Evolutionary conservation across 805 yeast genomes (phyloP), one percentile per base, ranked within the genome.

Genomic region (Ogataea sp.): DNA sequence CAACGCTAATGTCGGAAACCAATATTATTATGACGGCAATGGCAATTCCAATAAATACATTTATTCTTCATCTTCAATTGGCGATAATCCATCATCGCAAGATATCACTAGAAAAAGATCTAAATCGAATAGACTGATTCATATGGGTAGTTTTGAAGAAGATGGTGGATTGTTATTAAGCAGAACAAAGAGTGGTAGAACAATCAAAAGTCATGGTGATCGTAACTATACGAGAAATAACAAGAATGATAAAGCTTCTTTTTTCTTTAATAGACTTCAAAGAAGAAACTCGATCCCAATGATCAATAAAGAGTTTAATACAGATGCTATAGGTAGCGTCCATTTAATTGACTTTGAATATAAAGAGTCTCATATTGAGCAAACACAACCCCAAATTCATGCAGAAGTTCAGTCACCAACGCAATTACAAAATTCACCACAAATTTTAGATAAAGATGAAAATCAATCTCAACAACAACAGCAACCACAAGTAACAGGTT

Each of bases 281-380:
- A 48, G 74, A 49, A 52, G 74, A 36, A 51, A 55, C 16, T 64
- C 73, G n/a, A 56, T 60, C 33, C 74, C 74, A 1, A 53, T 54
- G 6, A 43, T 62, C 9, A 39, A 48, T 14, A 37, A 47, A 3
- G 74, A 68, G 23, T 27, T 66, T 11, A 64, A 57, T 38, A 37
- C 50, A 1, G 41, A 50, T 30, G 52, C 55, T 5, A 43, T 65
- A 15, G 36, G 20, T n/a, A n/a, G n/a, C 6, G 7, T 21, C 18
- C 20, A 32, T 14, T 9, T 32, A 11, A 11, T 26, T 20, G 25
- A 10, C 7, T 13, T 4, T n/a, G 26, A 21, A 20, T 4, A 16
- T 3, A 20, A 32, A 14, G 4, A 6, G 3, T 17, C 23, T n/a
- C n/a, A n/a, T n/a, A n/a, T n/a, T n/a, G n/a, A n/a, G n/a, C n/a